Evolutionary conservation across 495 filamentous ascomycete species (phyloP), one percentile per base, ranked within the genome.

Genomic region (Cladorrhinum samala): DNA sequence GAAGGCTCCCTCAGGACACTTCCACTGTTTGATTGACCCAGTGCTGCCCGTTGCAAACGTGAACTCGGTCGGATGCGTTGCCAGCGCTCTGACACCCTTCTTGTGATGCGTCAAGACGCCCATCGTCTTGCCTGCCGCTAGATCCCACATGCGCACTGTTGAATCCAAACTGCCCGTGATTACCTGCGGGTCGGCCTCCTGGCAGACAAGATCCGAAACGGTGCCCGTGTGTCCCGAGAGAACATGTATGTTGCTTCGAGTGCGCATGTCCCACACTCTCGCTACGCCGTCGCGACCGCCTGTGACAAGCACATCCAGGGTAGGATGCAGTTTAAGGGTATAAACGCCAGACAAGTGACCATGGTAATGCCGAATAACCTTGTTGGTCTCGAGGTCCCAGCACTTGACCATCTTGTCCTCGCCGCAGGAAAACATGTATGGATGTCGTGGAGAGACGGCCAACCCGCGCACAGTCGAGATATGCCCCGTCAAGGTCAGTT

Each of bases 391-490:
- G 59, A 99, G 70, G 74, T 99, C 94, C 94, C 94, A 99, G 74
- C 94, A 97, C 71, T 97, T 97, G 33, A 99, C 94, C 90, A 95
- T 96, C 79, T 99, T 99, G 68, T 99, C 94, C 69, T 99, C 94
- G 47, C 88, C 94, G 60, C 94, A 97, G 13, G 89, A 95, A 70
- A 97, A 99, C 30, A 99, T 80, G 66, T 99, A 99, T 2, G 94
- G 94, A 68, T 99, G 94, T 46, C 94, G 77, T 14, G 91, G 88
- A 2, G 90, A 95, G 6, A 99, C 88, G 0, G 92, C 94, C 45
- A 99, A 75, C 6, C 94, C 94, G 42, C 94, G 84, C 14, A 99
- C 94, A 6, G 92, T 94, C 38, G 89, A 95, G 54, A 99, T 99
- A 68, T 99, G 94, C 23, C 94, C 94, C 2, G 94, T 99, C 24